A percentile compares a stretch with the other conserved stretches of the same genome.
Conservation (phyloP, 2,329 filamentous ascomycete genomes). For the Mariannaea elegans region DNA sequence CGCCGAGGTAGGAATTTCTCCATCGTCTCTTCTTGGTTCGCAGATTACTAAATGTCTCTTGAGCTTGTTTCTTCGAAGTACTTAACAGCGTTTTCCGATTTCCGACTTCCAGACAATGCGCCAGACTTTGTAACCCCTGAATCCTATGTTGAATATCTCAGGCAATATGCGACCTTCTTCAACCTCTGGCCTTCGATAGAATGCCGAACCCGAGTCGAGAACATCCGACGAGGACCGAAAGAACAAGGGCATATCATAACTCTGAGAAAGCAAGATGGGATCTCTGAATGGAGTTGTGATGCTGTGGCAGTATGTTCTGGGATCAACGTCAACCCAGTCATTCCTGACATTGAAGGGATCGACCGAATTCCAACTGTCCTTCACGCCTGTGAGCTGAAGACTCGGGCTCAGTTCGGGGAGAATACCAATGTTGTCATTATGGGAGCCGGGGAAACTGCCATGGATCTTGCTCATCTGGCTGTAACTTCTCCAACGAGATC, state of each 20-base stretch:
- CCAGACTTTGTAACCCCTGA: slow-evolving; percentile 55
- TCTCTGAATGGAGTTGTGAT: slow-evolving; percentile 49
- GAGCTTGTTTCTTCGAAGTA: slow-evolving; percentile 60
- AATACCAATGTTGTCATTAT: slow-evolving; percentile 52
- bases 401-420: slow-evolving; percentile 51
- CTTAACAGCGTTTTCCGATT: slow-evolving; percentile 60
- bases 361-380: slow-evolving; percentile 47
- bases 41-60: neutral
- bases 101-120: slow-evolving; percentile 50
- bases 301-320: slow-evolving; percentile 57
- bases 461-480: slow-evolving; percentile 56
- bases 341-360: slow-evolving; percentile 51
- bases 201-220: slow-evolving; percentile 44
- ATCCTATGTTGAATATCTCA: slow-evolving; percentile 54
- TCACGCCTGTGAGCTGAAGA: slow-evolving; percentile 56
- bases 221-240: slow-evolving; percentile 31
- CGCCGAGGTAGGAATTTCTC: slow-evolving; percentile 47
- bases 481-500: slow-evolving; percentile 52
- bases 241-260: slow-evolving; percentile 26
- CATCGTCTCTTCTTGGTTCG: too few species aligned
- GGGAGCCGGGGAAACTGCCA: slow-evolving; percentile 56
- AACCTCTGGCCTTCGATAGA: slow-evolving; percentile 49
- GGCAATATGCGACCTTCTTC: slow-evolving; percentile 51
- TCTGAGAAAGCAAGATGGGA: neutral
- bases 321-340: slow-evolving; percentile 52